These are phyloP conservation scores for Aspergillus avenaceus DNA, from an alignment of 495 filamentous ascomycete species.

Conservation along the genomic window DNA sequence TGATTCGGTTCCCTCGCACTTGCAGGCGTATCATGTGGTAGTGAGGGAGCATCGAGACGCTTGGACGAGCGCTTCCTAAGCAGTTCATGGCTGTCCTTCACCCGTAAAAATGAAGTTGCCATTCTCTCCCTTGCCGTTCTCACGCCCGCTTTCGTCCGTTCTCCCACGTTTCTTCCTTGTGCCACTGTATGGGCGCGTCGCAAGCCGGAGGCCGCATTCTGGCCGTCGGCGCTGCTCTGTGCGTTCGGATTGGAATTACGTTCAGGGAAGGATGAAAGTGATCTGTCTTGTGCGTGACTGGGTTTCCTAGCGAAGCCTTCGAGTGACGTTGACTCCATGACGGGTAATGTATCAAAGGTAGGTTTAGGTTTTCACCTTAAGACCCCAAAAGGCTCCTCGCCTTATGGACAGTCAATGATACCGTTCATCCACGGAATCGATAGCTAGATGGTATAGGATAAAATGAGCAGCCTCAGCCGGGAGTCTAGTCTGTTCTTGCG, in stretches of 20 bases:
- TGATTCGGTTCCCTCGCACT: conserved; percentile 58
- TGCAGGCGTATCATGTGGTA: conserved; percentile 28
- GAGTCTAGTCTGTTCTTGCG: conserved; percentile 25
- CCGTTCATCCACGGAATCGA: conserved; percentile 5
- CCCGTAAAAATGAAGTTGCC: conserved; percentile 33
- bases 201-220: conserved; percentile 23
- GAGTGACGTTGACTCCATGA: conserved; percentile 14
- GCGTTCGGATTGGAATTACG: conserved; percentile 7
- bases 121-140: conserved; percentile 29
- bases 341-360: not conserved
- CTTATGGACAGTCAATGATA: not conserved
- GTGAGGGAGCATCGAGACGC: conserved; percentile 29
- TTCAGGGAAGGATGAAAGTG: conserved; percentile 1
- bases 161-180: conserved; percentile 27
- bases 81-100: conserved; percentile 46
- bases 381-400: not conserved
- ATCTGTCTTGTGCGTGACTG: conserved; percentile 1
- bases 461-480: conserved; percentile 23
- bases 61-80: conserved; percentile 40
- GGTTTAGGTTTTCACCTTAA: not conserved
- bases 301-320: conserved; percentile 6
- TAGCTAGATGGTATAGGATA: conserved; percentile 11
- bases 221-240: conserved; percentile 12
- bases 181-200: conserved; percentile 43
- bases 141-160: conserved; percentile 29